These are phyloP conservation scores for Diaporthe helianthi DNA, from an alignment of 2,329 filamentous ascomycete species.

Conservation along the genomic window DNA sequence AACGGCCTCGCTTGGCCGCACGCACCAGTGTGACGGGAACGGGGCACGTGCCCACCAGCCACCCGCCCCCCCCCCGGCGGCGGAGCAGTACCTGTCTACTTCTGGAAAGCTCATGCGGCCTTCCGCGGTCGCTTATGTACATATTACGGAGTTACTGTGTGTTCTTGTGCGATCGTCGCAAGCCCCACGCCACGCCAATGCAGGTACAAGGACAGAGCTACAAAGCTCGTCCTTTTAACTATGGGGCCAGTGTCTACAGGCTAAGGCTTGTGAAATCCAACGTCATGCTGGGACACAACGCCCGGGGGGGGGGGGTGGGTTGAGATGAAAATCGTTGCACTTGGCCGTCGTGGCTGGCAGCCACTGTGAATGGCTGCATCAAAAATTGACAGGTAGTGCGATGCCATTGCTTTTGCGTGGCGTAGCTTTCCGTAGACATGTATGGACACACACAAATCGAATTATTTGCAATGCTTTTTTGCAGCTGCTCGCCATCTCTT, in stretches of 20 bases:
- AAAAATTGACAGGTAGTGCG: background rate
- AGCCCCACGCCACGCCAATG: slow-evolving; percentile 22
- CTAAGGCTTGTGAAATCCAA: slow-evolving; percentile 1
- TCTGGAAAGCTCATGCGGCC: slow-evolving; percentile 23
- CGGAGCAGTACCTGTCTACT: slow-evolving; percentile 5
- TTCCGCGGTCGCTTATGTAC: slow-evolving; percentile 17
- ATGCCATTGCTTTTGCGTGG: background rate
- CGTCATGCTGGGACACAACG: background rate
- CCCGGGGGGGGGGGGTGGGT: no score
- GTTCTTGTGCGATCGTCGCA: slow-evolving; percentile 21
- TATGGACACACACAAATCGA: background rate
- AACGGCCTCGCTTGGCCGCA: background rate
- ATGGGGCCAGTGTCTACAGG: background rate
- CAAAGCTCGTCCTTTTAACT: slow-evolving; percentile 13
- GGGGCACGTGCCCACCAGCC: slow-evolving; percentile 15
- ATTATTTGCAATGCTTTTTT: slow-evolving; percentile 10
- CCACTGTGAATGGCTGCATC: background rate
- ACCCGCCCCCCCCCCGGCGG: no score
- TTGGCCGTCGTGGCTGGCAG: background rate
- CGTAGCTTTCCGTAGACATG: background rate
- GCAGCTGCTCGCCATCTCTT: background rate
- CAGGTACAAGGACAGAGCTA: slow-evolving; percentile 5
- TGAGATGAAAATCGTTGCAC: background rate
- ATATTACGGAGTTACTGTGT: no score
- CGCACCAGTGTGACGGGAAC: slow-evolving; percentile 14